Percentiles rank a stretch among this genome's conserved stretches.
Conservation (phyloP, 176 grass and related monocot genomes). For the Puccinellia tenuiflora region DNA sequence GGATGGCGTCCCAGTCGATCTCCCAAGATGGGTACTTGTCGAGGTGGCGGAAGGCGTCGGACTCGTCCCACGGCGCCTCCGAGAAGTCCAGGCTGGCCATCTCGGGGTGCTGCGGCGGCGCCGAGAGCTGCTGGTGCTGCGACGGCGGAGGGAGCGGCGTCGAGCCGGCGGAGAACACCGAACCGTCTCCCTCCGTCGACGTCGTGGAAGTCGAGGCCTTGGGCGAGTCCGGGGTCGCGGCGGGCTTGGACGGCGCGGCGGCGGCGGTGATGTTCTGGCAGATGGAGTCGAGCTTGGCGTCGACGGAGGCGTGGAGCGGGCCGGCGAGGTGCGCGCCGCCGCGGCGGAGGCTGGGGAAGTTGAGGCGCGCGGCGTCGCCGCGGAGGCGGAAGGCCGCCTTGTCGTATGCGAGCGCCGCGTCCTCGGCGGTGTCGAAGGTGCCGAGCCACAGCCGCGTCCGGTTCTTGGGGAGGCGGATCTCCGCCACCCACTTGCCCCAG, state of each 20-base stretch:
- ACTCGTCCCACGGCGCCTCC: conserved; percentile 89
- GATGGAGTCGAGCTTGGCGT: conserved; percentile 87
- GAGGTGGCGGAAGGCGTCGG: conserved; percentile 52
- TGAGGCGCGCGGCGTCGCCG: conserved; percentile 79
- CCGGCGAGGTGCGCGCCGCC: conserved; percentile 56
- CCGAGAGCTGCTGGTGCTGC: not conserved
- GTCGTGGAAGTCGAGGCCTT: conserved; percentile 40
- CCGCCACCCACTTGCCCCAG: conserved; percentile 99
- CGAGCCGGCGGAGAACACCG: conserved; percentile 38
- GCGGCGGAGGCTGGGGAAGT: conserved; percentile 77
- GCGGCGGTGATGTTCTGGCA: conserved; percentile 43
- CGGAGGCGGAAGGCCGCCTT: conserved; percentile 88
- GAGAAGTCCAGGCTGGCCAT: conserved; percentile 88
- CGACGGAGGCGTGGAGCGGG: conserved; percentile 59
- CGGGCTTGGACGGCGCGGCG: not conserved
- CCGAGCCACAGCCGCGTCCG: conserved; percentile 93
- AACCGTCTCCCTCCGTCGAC: conserved; percentile 61
- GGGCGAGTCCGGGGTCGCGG: conserved; percentile 28
- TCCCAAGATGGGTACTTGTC: conserved; percentile 71
- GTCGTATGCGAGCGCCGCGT: conserved; percentile 94
- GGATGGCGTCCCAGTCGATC: conserved; percentile 97
- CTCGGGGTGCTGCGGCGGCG: conserved; percentile 43
- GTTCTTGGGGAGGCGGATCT: conserved; percentile 94
- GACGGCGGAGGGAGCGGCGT: not conserved
- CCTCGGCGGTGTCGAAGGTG: conserved; percentile 93